These are phyloP conservation scores for Globisporangium iwayamae DNA, from an alignment of 352 stramenopile species.

Conservation along the genomic window DNA sequence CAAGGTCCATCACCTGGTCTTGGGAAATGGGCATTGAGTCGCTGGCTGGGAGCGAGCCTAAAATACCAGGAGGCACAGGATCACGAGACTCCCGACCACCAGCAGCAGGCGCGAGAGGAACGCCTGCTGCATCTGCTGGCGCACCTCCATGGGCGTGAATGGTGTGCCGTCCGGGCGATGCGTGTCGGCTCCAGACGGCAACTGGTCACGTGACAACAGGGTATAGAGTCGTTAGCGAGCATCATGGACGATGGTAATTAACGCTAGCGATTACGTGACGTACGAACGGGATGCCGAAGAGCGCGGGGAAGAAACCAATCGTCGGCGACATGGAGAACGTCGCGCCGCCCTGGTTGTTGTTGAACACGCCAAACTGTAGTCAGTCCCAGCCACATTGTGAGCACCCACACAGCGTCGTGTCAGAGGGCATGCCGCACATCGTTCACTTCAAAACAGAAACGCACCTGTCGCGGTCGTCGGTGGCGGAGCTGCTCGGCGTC, in stretches of 20 bases:
- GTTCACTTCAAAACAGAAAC: background rate
- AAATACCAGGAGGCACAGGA: constrained; percentile 70
- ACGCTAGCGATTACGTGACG: background rate
- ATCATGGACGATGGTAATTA: background rate
- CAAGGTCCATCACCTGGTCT: no score
- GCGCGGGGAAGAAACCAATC: constrained; percentile 81
- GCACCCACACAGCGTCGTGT: background rate
- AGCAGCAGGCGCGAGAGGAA: constrained; percentile 73
- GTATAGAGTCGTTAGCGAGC: background rate
- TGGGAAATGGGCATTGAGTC: no score
- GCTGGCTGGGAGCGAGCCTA: constrained; percentile 30
- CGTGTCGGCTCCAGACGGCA: constrained; percentile 30
- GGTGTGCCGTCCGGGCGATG: constrained; percentile 43
- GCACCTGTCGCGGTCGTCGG: constrained; percentile 43
- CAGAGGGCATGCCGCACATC: background rate
- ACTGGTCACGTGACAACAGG: constrained; percentile 18
- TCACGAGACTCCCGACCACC: constrained; percentile 64
- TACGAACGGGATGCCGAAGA: constrained; percentile 69
- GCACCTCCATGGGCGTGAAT: constrained; percentile 44
- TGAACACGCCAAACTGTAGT: constrained; percentile 35
- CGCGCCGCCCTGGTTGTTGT: constrained; percentile 26
- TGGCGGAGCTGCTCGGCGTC: constrained; percentile 59
- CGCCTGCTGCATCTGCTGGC: constrained; percentile 66
- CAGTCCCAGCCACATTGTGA: background rate
- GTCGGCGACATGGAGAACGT: constrained; percentile 58